Evolutionary conservation across 2,329 filamentous ascomycete species (phyloP), one percentile per base, ranked within the genome.

Genomic region (Phialemoniopsis sp.): DNA sequence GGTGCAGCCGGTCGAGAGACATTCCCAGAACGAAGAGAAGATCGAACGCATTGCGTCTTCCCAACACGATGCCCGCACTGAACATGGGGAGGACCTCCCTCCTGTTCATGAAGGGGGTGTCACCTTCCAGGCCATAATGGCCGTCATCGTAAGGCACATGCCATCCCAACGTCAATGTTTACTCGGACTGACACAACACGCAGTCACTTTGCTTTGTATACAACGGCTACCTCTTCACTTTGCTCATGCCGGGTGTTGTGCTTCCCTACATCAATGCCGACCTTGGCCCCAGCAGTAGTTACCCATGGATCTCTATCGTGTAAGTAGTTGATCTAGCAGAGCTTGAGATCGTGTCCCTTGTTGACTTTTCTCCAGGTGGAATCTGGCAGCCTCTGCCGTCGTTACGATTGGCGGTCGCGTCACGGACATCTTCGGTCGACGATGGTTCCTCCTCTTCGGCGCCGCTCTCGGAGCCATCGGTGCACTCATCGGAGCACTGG

Each of bases 391-490:
- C 3, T 37, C 41, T 5, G 38, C 40, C 8, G 14, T 43, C 5
- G 38, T 43, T 12, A 43, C 41, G 1, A 15, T 40, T 14, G 38
- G 41, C 19, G 56, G 58, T 13, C 54, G 63, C 16, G 49, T 66
- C 12, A 58, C 59, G 2, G 63, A 66, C 42, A 62, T 66, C 18
- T 63, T 62, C 29, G 62, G 62, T 7, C 45, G 60, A 13, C 55
- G 61, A 19, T 63, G 54, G 45, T 63, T 64, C 40, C 49, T 63
- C 36, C 51, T 64, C 17, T 48, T 53, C 5, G 63, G 62, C 3
- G 55, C 58, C 8, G 29, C 50, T 13, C 47, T 58, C 3, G 51
- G 55, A 5, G 52, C 62, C 8, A 48, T 65, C n/a, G 62, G 62
- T 5, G 57, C 55, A 26, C 54, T 66, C 19, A 51, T 67, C 7